phyloP scores from a whole-genome alignment of 495 filamentous ascomycete genomes.

The Lasiosphaeria ovina region DNA sequence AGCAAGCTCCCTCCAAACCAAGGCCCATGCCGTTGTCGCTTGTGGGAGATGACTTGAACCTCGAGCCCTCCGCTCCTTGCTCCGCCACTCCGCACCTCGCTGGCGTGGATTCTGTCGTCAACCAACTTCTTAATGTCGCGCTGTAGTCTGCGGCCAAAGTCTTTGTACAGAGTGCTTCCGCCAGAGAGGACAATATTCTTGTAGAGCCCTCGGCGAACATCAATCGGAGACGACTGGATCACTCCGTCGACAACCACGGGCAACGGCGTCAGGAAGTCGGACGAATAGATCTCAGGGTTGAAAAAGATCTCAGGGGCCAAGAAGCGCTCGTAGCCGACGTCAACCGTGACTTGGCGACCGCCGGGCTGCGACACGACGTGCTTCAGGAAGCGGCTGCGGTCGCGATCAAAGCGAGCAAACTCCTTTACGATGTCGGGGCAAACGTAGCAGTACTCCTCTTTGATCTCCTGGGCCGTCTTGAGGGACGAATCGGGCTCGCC shows the following conservation, averaged over 20 bases:
- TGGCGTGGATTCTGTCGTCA: constrained; percentile 58
- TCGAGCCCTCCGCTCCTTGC: constrained; percentile 91
- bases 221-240: constrained; percentile 95
- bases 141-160: constrained; percentile 93
- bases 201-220: constrained; percentile 93
- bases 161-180: constrained; percentile 94
- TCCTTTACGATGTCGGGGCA: constrained; percentile 98
- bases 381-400: constrained; percentile 85
- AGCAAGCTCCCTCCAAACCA: constrained; percentile 98
- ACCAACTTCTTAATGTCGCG: constrained; percentile 94
- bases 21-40: constrained; percentile 91
- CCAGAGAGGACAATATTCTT: constrained; percentile 99
- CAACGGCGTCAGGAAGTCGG: constrained; percentile 93
- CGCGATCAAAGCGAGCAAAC: constrained; percentile 85
- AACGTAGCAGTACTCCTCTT: constrained; percentile 97
- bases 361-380: constrained; percentile 85
- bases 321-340: constrained; percentile 97
- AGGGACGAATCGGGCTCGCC: constrained; percentile 94
- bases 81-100: constrained; percentile 84
- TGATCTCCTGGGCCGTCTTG: constrained; percentile 96
- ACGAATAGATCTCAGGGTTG: constrained; percentile 98
- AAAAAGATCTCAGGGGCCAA: constrained; percentile 99
- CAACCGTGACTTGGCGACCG: constrained; percentile 77
- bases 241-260: constrained; percentile 93
- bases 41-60: constrained; percentile 94